Percentiles rank a stretch among this genome's conserved stretches.
Evolutionary conservation across 192 early-diverging fungal species (phyloP).

Genomic region (Podila epicladia): DNA sequence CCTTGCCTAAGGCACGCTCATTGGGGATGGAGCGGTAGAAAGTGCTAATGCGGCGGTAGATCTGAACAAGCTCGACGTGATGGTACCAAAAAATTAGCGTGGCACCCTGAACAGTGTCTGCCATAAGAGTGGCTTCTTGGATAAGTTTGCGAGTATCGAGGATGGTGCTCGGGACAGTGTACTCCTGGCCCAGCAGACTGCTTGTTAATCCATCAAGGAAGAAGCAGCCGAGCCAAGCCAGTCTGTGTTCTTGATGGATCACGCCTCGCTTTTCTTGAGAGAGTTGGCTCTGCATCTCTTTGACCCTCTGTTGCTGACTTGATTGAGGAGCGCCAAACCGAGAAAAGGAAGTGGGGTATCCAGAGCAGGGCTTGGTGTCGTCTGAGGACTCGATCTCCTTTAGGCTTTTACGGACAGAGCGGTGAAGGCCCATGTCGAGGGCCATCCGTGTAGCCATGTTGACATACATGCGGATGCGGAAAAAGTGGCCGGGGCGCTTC

Average conservation of each 20-base stretch:
- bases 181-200: constrained; percentile 44
- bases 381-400: constrained; percentile 19
- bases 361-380: neutral
- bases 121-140: constrained; percentile 36
- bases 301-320: neutral
- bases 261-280: constrained; percentile 24
- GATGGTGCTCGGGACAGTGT: constrained; percentile 16
- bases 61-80: constrained; percentile 46
- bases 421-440: constrained; percentile 70
- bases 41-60: constrained; percentile 41
- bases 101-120: constrained; percentile 46
- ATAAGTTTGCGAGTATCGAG: constrained; percentile 37
- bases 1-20: constrained; percentile 16
- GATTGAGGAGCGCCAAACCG: neutral
- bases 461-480: constrained; percentile 60
- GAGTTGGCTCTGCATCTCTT: constrained; percentile 2
- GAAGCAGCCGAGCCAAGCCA: constrained; percentile 52
- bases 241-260: constrained; percentile 26
- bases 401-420: constrained; percentile 13
- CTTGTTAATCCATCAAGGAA: constrained; percentile 47
- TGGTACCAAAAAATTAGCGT: constrained; percentile 51
- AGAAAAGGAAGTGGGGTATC: constrained; percentile 1
- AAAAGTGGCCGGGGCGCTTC: constrained; percentile 58
- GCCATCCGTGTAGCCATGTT: constrained; percentile 74
- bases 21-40: constrained; percentile 29